These are phyloP conservation scores for Grosmannia serpens DNA, from an alignment of 2,329 filamentous ascomycete genomes.

Conservation along the genomic window DNA sequence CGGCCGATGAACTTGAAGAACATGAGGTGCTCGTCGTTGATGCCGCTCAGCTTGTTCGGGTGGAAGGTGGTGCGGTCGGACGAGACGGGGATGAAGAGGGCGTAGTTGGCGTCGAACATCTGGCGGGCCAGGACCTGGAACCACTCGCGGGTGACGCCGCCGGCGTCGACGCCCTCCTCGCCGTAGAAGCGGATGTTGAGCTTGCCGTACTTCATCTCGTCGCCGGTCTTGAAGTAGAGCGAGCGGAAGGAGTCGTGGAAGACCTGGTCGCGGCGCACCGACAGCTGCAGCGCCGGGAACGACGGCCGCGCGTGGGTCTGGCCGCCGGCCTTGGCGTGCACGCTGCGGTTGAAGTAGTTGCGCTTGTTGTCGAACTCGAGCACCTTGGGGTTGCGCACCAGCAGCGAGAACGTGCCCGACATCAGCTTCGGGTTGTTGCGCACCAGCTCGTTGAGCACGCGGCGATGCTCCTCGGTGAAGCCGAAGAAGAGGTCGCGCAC, in stretches of 20 bases:
- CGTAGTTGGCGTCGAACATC: constrained; percentile 99
- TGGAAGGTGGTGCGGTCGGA: constrained; percentile 98
- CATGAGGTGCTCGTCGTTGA: constrained; percentile 91
- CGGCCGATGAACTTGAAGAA: constrained; percentile 99
- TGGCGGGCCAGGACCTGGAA: constrained; percentile 95
- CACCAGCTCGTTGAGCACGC: constrained; percentile 95
- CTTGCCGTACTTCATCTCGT: constrained; percentile 99
- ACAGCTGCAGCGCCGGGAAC: constrained; percentile 65
- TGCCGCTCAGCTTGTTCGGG: constrained; percentile 82
- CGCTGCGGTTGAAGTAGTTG: constrained; percentile 92
- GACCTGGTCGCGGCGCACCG: constrained; percentile 84
- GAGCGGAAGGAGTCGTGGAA: constrained; percentile 98
- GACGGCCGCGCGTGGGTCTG: constrained; percentile 50
- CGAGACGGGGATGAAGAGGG: constrained; percentile 89
- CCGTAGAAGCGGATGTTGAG: constrained; percentile 95
- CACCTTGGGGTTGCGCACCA: constrained; percentile 98
- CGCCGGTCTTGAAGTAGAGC: constrained; percentile 91
- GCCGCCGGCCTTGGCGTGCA: constrained; percentile 59
- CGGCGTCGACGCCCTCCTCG: constrained; percentile 95
- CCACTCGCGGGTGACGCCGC: constrained; percentile 96
- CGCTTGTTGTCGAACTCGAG: constrained; percentile 99
- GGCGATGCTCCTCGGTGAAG: constrained; percentile 94
- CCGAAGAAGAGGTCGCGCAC: constrained; percentile 69
- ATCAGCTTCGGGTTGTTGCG: constrained; percentile 95
- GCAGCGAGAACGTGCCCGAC: constrained; percentile 90